Percentiles rank a stretch among this genome's conserved stretches.
phyloP scores from a whole-genome alignment of 164 flowering plant genomes.

The Akebia trifoliata region DNA sequence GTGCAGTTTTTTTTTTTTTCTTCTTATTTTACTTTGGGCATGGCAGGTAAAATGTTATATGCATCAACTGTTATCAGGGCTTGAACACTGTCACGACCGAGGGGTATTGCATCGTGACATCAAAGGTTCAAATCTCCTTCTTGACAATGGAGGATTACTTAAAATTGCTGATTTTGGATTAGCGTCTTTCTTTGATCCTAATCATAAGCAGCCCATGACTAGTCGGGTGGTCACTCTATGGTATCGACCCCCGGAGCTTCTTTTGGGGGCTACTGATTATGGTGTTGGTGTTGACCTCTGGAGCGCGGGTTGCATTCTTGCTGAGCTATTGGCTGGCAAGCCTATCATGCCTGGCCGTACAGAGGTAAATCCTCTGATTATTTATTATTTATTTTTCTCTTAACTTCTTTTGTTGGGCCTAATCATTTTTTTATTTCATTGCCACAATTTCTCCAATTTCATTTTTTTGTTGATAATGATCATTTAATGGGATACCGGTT shows the following conservation, averaged over 20 bases:
- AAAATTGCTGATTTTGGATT: slow-evolving; percentile 9
- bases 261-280: slow-evolving; percentile 11
- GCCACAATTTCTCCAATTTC: too few species aligned
- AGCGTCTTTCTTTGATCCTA: background rate
- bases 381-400: too few species aligned
- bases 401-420: too few species aligned
- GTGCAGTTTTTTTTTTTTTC: too few species aligned
- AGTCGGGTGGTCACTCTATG: slow-evolving; percentile 9
- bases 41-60: slow-evolving; percentile 11
- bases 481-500: too few species aligned
- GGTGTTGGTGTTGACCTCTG: slow-evolving; percentile 12
- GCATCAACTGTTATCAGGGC: slow-evolving; percentile 10
- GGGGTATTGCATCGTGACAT: slow-evolving; percentile 14
- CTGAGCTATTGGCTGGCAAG: slow-evolving; percentile 5
- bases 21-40: too few species aligned
- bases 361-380: background rate
- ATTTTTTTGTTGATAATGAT: too few species aligned
- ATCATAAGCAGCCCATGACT: slow-evolving; percentile 1
- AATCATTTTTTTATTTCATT: too few species aligned
- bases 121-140: slow-evolving; percentile 5
- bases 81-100: slow-evolving; percentile 9
- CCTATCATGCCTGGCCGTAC: background rate
- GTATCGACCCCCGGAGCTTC: slow-evolving; percentile 11
- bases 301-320: slow-evolving; percentile 13
- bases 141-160: slow-evolving; percentile 3